Conservation (phyloP, 179 eudicot species). For the Heliamphora pulchella region DNA sequence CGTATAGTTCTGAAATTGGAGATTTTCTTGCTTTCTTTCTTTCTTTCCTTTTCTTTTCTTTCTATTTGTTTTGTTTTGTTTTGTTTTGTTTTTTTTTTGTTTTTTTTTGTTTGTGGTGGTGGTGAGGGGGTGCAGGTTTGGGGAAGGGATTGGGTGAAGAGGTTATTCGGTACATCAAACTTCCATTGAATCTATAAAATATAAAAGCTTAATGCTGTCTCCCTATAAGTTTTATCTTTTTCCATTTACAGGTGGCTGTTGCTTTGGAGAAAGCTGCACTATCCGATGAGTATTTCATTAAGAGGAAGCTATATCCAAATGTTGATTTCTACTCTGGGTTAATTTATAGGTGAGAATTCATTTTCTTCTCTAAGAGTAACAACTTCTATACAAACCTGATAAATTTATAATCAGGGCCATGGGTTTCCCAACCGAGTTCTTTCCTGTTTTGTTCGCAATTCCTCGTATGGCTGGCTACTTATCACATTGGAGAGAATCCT, state of each 20-base stretch:
- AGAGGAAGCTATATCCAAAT: constrained; percentile 92
- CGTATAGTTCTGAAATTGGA: too few relatives aligned
- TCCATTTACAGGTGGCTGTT: constrained; percentile 72
- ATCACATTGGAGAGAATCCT: constrained; percentile 95
- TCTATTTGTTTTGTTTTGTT: background rate
- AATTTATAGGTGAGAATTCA: constrained; percentile 68
- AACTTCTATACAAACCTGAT: background rate
- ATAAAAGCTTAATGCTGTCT: background rate
- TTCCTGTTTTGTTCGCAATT: constrained; percentile 83
- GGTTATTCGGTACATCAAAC: background rate
- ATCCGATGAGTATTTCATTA: constrained; percentile 83
- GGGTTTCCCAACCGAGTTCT: constrained; percentile 97
- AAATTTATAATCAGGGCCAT: constrained; percentile 59
- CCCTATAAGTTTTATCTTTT: background rate
- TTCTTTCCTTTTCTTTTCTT: too few relatives aligned
- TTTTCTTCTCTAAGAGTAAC: background rate
- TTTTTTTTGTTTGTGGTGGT: background rate
- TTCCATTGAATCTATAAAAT: background rate
- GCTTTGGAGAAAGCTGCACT: constrained; percentile 98
- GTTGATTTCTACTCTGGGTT: constrained; percentile 97
- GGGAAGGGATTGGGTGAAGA: background rate
- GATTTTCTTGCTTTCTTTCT: too few relatives aligned
- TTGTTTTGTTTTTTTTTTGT: background rate
- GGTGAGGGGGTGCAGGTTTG: background rate
- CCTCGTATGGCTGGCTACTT: constrained; percentile 99